phyloP scores from a whole-genome alignment of 495 filamentous ascomycete genomes.

The Penicillium dipodomyicola region DNA sequence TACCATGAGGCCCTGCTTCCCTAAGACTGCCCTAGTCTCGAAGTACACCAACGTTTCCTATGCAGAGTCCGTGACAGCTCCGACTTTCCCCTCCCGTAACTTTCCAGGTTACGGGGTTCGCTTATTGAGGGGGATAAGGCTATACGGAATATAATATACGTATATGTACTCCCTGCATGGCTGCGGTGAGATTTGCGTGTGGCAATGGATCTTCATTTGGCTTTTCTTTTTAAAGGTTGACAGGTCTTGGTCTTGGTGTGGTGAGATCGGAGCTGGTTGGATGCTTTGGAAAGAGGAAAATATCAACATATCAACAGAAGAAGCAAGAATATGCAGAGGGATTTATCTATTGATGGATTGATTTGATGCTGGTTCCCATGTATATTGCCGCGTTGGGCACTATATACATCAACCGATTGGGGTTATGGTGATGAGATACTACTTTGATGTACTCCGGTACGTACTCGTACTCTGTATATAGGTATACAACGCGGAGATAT shows the following conservation, averaged over 20 bases:
- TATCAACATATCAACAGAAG: not conserved
- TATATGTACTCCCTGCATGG: not conserved
- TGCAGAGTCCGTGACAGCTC: constrained; percentile 11
- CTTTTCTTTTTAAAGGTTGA: not conserved
- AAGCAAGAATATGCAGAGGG: not conserved
- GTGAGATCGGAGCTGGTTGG: not conserved
- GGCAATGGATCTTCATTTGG: not conserved
- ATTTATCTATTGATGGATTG: not conserved
- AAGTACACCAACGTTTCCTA: not conserved
- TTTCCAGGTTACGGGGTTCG: constrained; percentile 25
- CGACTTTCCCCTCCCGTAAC: constrained; percentile 19
- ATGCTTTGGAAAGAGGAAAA: not conserved
- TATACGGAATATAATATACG: not conserved
- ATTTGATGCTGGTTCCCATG: not conserved
- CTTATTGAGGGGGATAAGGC: constrained; percentile 3
- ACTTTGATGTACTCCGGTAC: too few relatives aligned
- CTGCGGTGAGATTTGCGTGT: not conserved
- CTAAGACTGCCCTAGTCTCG: too few relatives aligned
- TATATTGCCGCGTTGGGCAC: not conserved
- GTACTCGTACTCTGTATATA: too few relatives aligned
- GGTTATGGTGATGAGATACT: not conserved
- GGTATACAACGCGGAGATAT: too few relatives aligned
- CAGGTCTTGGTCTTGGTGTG: not conserved
- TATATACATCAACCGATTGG: not conserved
- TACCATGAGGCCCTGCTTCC: too few relatives aligned